These are phyloP conservation scores for Xylaria sp. DNA, from an alignment of 2,329 filamentous ascomycete genomes.

Conservation along the genomic window DNA sequence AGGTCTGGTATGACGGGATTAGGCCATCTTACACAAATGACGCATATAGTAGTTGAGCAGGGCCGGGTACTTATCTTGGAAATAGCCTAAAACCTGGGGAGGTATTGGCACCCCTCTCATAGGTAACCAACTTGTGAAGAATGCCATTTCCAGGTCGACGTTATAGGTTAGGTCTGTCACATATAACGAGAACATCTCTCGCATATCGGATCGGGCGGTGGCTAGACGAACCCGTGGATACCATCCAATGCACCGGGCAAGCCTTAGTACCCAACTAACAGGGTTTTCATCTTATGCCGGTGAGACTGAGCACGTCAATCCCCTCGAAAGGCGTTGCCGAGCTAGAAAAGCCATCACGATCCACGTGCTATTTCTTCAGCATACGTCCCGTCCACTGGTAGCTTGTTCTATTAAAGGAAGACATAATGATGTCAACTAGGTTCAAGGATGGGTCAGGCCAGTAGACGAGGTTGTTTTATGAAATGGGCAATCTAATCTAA, in stretches of 20 bases:
- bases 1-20: no score
- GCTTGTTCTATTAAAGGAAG: no score
- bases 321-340: not conserved
- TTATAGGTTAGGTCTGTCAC: slow-evolving; percentile 6
- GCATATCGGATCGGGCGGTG: slow-evolving; percentile 6
- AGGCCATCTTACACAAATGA: not conserved
- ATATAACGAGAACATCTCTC: slow-evolving; percentile 2
- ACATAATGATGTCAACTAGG: no score
- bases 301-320: not conserved
- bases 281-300: slow-evolving; percentile 1
- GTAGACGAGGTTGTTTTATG: no score
- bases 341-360: not conserved
- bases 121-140: not conserved
- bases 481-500: no score
- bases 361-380: no score
- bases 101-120: slow-evolving; percentile 3
- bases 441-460: no score
- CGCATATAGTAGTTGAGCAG: not conserved
- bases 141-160: slow-evolving; percentile 7
- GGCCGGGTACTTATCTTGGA: not conserved
- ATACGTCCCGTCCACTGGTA: no score
- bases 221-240: slow-evolving; percentile 15
- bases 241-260: slow-evolving; percentile 16
- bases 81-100: slow-evolving; percentile 22
- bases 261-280: slow-evolving; percentile 4